phyloP scores from a whole-genome alignment of 495 filamentous ascomycete genomes.

The Penicillium ochrochloron region DNA sequence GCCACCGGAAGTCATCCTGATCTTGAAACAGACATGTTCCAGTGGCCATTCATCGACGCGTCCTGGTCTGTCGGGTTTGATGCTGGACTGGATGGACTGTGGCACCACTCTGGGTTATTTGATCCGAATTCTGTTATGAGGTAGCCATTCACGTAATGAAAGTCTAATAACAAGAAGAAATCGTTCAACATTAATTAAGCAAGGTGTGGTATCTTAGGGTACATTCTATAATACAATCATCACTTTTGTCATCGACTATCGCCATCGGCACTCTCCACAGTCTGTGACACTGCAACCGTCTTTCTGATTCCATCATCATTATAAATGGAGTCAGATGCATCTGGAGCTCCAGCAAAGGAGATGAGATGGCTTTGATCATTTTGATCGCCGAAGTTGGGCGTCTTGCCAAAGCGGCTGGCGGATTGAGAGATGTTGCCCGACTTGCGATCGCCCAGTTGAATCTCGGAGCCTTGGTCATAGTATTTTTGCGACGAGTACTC shows the following conservation, averaged over 20 bases:
- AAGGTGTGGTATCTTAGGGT: not conserved
- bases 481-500: slow-evolving; percentile 39
- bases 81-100: slow-evolving; percentile 41
- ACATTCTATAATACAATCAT: slow-evolving; percentile 10
- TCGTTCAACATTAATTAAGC: not conserved
- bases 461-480: slow-evolving; percentile 38
- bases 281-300: slow-evolving; percentile 44
- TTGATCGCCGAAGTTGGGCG: slow-evolving; percentile 36
- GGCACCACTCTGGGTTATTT: slow-evolving; percentile 36
- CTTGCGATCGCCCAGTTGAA: slow-evolving; percentile 36
- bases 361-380: slow-evolving; percentile 45
- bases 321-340: slow-evolving; percentile 18
- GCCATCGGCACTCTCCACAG: slow-evolving; percentile 34
- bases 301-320: slow-evolving; percentile 38
- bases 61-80: slow-evolving; percentile 49
- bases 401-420: slow-evolving; percentile 25
- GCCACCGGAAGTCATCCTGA: slow-evolving; percentile 28
- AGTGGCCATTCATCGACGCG: slow-evolving; percentile 52
- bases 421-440: slow-evolving; percentile 24
- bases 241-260: slow-evolving; percentile 12
- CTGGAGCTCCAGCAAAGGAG: slow-evolving; percentile 36
- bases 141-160: slow-evolving; percentile 7
- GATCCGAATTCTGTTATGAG: slow-evolving; percentile 27
- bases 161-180: not conserved
- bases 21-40: slow-evolving; percentile 47